Evolutionary conservation across 345 rosid genomes (phyloP), one percentile per base, ranked within the genome.

Genomic region (Diplotaxis tenuifolia): DNA sequence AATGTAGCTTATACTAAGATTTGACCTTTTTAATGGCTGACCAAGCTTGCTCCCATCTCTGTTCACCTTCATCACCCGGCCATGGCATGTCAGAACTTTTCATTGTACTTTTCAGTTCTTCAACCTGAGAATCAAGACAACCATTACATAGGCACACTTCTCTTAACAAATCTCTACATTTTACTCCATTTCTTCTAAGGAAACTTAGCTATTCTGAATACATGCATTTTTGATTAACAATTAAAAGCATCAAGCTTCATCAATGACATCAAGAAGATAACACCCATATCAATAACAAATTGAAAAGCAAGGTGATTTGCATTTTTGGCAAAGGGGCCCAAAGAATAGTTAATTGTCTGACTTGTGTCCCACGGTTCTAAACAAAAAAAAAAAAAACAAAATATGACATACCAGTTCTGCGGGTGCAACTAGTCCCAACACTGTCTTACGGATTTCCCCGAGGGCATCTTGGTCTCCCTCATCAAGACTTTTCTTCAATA

Each of bases 21-120:
- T 29, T 65, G 4, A 94, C 97, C 96, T 90, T 95, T 89, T 92
- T 95, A 75, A 92, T 87, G 78, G 99, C 90, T 65, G 80, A 75
- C 99, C 99, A 95, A 74, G 98, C 99, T 83, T 90, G 97, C 84
- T 85, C 89, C 97, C 99, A 95, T 79, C 96, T 78, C 62, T 77
- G 74, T 65, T 88, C 88, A 65, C 99, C 96, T 82, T 95, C 99
- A 73, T 92, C 97, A 59, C 96, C 99, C 23, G 99, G 99, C 99
- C 99, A 95, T 64, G 97, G 96, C 96, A 95, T 95, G 50, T 87
- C 96, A 72, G 96, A 95, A 75, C 76, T 80, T 82, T 82, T 76
- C 97, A 95, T 90, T 76, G 84, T 83, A 19, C 77, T 75, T 84
- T 95, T 92, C 80, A 95, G 83, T 79, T 95, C 99, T 81, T 83